These are phyloP conservation scores for Eucalyptus marginata DNA, from an alignment of 345 rosid species.

Conservation along the genomic window DNA sequence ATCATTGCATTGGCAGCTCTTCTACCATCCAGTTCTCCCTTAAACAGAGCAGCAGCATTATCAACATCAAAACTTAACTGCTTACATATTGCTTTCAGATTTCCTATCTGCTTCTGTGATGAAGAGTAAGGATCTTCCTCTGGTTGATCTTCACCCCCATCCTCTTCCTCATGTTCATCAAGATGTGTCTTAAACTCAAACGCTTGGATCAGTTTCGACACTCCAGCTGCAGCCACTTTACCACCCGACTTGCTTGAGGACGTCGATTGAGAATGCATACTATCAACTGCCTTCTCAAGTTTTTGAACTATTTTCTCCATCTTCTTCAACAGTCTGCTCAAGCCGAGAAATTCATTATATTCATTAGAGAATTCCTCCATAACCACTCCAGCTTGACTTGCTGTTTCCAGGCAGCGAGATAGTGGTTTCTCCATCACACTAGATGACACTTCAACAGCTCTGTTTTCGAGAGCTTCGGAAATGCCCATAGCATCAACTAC, in stretches of 20 bases:
- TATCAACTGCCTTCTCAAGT: slow-evolving; percentile 50
- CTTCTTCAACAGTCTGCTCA: slow-evolving; percentile 40
- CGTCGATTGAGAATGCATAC: slow-evolving; percentile 16
- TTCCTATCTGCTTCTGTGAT: slow-evolving; percentile 30
- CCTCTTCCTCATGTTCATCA: slow-evolving; percentile 45
- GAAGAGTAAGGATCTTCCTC: slow-evolving; percentile 25
- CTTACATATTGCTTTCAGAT: slow-evolving; percentile 40
- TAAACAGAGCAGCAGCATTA: slow-evolving; percentile 19
- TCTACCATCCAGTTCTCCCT: slow-evolving; percentile 25
- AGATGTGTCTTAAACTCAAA: slow-evolving; percentile 58
- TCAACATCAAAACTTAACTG: slow-evolving; percentile 42
- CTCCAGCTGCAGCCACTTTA: slow-evolving; percentile 31
- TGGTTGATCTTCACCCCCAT: slow-evolving; percentile 17
- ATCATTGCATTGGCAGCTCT: slow-evolving; percentile 13
- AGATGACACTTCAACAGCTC: slow-evolving; percentile 1
- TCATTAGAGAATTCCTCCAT: slow-evolving; percentile 19
- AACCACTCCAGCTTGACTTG: neutral
- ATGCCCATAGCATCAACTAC: neutral
- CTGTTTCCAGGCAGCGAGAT: neutral
- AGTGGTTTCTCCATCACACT: neutral
- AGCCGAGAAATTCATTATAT: slow-evolving; percentile 21
- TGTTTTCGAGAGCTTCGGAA: slow-evolving; percentile 2
- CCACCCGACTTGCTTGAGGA: slow-evolving; percentile 16
- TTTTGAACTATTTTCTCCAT: slow-evolving; percentile 34
- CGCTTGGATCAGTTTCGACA: slow-evolving; percentile 72